A percentile compares a stretch with the other conserved stretches of the same genome.
Conservation (phyloP, 257 asterid genomes). For the Paraleonurus japonicus region DNA sequence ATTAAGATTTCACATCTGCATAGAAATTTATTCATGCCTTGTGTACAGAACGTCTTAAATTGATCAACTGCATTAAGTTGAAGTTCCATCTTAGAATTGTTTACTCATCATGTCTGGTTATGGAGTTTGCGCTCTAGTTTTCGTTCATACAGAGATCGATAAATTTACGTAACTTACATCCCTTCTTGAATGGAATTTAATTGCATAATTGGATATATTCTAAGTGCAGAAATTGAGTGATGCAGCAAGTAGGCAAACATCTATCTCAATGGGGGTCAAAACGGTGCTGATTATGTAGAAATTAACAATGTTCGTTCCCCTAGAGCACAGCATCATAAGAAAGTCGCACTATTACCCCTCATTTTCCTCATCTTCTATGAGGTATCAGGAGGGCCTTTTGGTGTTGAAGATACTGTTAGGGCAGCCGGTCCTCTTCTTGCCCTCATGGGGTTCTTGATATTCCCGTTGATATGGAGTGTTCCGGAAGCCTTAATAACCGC, state of each 20-base stretch:
- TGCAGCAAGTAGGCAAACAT: constrained; percentile 26
- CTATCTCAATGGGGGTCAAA: constrained; percentile 36
- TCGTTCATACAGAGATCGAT: neutral
- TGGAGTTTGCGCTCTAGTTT: neutral
- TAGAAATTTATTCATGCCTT: neutral
- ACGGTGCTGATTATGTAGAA: constrained; percentile 34
- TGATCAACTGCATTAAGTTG: neutral
- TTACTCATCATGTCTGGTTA: neutral
- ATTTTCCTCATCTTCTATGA: constrained; percentile 65
- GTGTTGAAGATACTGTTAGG: constrained; percentile 60
- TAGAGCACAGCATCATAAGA: constrained; percentile 31
- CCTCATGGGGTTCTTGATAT: constrained; percentile 52
- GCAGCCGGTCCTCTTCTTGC: constrained; percentile 78
- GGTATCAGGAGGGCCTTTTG: constrained; percentile 76
- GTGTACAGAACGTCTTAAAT: neutral
- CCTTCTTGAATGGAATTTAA: neutral
- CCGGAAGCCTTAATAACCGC: constrained; percentile 76
- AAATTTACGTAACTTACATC: too few relatives aligned
- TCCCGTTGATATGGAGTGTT: constrained; percentile 73
- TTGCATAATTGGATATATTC: constrained; percentile 9
- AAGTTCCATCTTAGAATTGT: neutral
- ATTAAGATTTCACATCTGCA: neutral
- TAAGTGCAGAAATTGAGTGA: constrained; percentile 46
- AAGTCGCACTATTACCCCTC: constrained; percentile 51
- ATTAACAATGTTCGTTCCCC: constrained; percentile 35